Evolutionary conservation across 2,329 filamentous ascomycete genomes (phyloP).

Genomic region (Pseudocercospora macadamiae): DNA sequence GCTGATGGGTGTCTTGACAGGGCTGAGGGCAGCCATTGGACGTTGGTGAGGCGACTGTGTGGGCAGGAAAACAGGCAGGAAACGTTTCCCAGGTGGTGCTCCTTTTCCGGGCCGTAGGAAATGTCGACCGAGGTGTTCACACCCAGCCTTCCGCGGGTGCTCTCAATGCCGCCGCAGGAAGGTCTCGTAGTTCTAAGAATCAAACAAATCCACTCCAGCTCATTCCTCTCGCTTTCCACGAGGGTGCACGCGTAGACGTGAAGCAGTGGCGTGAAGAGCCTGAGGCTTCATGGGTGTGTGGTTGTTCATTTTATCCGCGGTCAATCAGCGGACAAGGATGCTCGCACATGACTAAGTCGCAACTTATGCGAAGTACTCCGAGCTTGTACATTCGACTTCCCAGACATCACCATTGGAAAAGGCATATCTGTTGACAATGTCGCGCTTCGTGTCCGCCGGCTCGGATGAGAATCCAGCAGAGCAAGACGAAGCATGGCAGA

Average conservation of each 20-base stretch:
- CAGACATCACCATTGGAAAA: background rate
- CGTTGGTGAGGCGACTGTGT: background rate
- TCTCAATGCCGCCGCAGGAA: background rate
- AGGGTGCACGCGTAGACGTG: background rate
- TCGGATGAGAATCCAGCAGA: conserved; percentile 50
- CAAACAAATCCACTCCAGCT: background rate
- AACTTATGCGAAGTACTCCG: no score
- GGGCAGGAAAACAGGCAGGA: background rate
- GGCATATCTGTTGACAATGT: conserved; percentile 40
- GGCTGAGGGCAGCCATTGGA: conserved; percentile 7
- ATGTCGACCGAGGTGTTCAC: background rate
- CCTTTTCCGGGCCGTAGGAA: background rate
- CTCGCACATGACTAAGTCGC: background rate
- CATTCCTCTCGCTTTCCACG: background rate
- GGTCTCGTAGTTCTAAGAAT: background rate
- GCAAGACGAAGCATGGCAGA: conserved; percentile 63
- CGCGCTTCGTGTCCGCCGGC: conserved; percentile 57
- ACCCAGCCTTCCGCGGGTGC: background rate
- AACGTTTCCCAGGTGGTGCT: background rate
- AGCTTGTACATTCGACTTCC: background rate
- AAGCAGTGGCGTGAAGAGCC: no score
- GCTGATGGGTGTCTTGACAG: background rate
- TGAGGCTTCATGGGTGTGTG: background rate
- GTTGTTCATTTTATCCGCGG: background rate
- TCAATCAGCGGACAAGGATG: background rate